Evolutionary conservation across 192 early-diverging fungal genomes (phyloP), one percentile per base, ranked within the genome.

Genomic region (Kappamyces sp.): DNA sequence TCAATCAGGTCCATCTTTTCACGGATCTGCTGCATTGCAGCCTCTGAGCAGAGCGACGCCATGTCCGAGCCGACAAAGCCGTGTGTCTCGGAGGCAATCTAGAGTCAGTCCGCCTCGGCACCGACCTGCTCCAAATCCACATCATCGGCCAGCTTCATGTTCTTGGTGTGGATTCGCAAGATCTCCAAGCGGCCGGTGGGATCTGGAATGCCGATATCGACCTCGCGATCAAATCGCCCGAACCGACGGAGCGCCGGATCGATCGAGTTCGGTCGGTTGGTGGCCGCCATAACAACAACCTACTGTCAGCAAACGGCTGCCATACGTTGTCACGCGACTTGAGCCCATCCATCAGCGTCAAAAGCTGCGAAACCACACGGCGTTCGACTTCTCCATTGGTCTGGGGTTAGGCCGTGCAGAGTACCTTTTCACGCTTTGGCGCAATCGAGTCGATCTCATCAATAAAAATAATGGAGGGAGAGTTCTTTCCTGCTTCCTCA

Each of bases 1-100:
- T 98, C 96, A 71, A 99, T 96, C 39, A 83, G 73, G 57, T 99
- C 94, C 94, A 98, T 96, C 84, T 98, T 99, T 67, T 94, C 96
- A 63, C 94, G 91, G 62, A 98, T 99, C 74, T 98, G 94, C 74
- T 98, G 94, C 92, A 98, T 97, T 35, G 96, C 96, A 11, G 94
- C 96, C 75, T 98, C 96, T 8, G 96, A 98, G 72, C 94, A 98
- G 64, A 99, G 82, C 7, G 92, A 90, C 22, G 94, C 94, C 62
- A 97, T 74, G 78, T 99, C 96, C 36, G 94, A 89, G 62, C 96
- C 96, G 49, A 97, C 94, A 71, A 88, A 92, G 57, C 96, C 96
- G 66, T 98, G 96, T 15, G 94, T 97, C 69, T 99, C 93, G 2
- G 90, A 76, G 30, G 96, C 94, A 62, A 99, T 92, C 71, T 73